Percentiles rank a stretch among this genome's conserved stretches.
phyloP scores from a whole-genome alignment of 106 monocot genomes.

The Dioscorea alata region DNA sequence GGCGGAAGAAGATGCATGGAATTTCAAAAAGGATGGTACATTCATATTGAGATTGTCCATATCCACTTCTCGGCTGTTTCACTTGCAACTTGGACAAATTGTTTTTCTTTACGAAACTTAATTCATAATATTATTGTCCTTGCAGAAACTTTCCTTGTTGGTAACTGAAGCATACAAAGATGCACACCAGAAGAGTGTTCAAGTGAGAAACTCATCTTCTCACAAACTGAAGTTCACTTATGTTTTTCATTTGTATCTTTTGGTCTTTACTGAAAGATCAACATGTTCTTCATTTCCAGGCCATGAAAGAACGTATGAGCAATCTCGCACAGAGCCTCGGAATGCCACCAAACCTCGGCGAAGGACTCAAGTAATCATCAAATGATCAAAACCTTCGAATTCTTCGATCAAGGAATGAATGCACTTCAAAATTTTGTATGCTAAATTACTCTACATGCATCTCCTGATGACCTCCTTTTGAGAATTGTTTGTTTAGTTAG shows the following conservation, averaged over 20 bases:
- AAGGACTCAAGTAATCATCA: slow-evolving; percentile 38
- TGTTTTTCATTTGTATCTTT: neutral
- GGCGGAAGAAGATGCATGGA: too few relatives aligned
- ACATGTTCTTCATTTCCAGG: slow-evolving; percentile 28
- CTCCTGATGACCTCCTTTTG: neutral
- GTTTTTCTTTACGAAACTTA: slow-evolving; percentile 41
- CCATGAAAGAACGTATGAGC: slow-evolving; percentile 99
- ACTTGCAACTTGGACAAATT: too few relatives aligned
- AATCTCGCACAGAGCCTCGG: slow-evolving; percentile 97
- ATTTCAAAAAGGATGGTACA: too few relatives aligned
- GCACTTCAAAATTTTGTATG: neutral
- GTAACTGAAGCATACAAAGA: slow-evolving; percentile 96
- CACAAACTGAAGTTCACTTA: neutral
- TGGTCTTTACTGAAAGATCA: neutral
- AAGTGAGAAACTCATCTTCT: slow-evolving; percentile 25
- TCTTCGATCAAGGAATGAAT: neutral
- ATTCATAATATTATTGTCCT: too few relatives aligned
- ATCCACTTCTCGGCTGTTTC: too few relatives aligned
- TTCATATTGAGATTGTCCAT: too few relatives aligned
- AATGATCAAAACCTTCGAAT: neutral
- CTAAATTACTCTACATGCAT: neutral
- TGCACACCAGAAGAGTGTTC: slow-evolving; percentile 89
- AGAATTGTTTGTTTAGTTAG: too few relatives aligned
- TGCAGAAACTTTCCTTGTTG: slow-evolving; percentile 83
- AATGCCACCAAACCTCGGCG: slow-evolving; percentile 67